Percentiles rank a stretch among this genome's conserved stretches.
Conservation (phyloP, 495 filamentous ascomycete species). For the Lophium mytilinum region DNA sequence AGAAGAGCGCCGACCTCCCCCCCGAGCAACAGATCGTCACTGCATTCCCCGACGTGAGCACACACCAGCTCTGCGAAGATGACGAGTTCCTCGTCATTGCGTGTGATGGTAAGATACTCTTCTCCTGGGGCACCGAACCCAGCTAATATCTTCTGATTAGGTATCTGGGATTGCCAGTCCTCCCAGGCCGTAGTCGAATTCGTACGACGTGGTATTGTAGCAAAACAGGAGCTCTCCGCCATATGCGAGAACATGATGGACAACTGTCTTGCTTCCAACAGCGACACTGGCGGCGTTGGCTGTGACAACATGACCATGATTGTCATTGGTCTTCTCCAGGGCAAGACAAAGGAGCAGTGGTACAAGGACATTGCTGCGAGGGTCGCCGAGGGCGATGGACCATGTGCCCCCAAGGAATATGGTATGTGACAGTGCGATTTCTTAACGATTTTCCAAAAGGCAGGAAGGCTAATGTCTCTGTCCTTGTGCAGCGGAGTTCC, state of each 20-base stretch:
- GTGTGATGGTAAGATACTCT: conserved; percentile 72
- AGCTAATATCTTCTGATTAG: conserved; percentile 44
- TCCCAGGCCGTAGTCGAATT: conserved; percentile 97
- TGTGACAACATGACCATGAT: conserved; percentile 99
- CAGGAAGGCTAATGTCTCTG: conserved; percentile 12
- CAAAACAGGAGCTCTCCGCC: conserved; percentile 82
- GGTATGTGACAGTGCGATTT: conserved; percentile 53
- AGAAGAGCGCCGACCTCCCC: conserved; percentile 93
- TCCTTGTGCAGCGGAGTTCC: conserved; percentile 73
- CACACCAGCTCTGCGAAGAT: conserved; percentile 83
- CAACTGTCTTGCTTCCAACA: conserved; percentile 94
- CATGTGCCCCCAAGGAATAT: conserved; percentile 98
- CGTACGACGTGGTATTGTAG: conserved; percentile 88
- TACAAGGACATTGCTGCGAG: conserved; percentile 89
- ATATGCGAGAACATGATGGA: conserved; percentile 99
- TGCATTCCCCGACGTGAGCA: conserved; percentile 85
- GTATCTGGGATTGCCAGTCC: conserved; percentile 99
- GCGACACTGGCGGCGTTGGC: conserved; percentile 93
- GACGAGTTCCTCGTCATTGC: conserved; percentile 97
- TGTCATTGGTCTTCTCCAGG: conserved; percentile 78
- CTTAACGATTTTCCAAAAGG: too few species aligned
- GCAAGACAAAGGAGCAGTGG: conserved; percentile 94
- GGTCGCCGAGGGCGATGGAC: conserved; percentile 94
- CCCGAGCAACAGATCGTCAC: conserved; percentile 98
- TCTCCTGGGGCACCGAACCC: conserved; percentile 1